A percentile compares a stretch with the other conserved stretches of the same genome.
These are phyloP conservation scores for Ambrosiella cleistominuta DNA, from an alignment of 2,329 filamentous ascomycete genomes.

Conservation along the genomic window DNA sequence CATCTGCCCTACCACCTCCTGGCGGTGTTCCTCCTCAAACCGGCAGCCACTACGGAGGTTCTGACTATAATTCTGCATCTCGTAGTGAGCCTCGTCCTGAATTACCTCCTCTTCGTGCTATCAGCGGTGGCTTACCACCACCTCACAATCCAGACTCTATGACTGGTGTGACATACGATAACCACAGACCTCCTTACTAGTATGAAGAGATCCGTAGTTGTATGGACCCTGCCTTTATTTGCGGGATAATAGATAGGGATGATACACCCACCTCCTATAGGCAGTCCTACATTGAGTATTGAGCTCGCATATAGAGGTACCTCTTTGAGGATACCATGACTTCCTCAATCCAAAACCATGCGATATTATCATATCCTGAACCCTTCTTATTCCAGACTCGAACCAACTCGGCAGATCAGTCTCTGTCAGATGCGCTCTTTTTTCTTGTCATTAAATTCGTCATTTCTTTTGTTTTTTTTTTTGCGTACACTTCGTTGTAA, in stretches of 20 bases:
- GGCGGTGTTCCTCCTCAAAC: constrained; percentile 16
- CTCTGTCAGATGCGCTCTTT: neutral
- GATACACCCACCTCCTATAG: too few species aligned
- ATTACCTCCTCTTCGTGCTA: constrained; percentile 19
- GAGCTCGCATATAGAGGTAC: neutral
- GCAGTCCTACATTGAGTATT: too few species aligned
- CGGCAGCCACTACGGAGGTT: constrained; percentile 17
- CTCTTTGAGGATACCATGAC: neutral
- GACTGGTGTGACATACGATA: constrained; percentile 48
- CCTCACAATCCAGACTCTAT: constrained; percentile 38
- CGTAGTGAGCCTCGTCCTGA: constrained; percentile 28
- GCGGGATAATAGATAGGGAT: too few species aligned
- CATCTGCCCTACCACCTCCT: constrained; percentile 17
- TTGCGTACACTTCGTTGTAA: neutral
- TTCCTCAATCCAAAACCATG: neutral
- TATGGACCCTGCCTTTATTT: too few species aligned
- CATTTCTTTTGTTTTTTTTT: neutral
- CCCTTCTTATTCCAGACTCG: neutral
- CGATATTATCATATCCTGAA: constrained; percentile 2
- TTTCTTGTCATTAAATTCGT: neutral
- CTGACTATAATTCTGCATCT: constrained; percentile 3
- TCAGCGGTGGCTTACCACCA: constrained; percentile 31
- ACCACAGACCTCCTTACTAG: constrained; percentile 8
- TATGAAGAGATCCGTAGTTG: neutral
- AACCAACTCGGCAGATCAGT: neutral